Evolutionary conservation across 2,329 filamentous ascomycete species (phyloP).

Genomic region (Coniochaeta prunicola): DNA sequence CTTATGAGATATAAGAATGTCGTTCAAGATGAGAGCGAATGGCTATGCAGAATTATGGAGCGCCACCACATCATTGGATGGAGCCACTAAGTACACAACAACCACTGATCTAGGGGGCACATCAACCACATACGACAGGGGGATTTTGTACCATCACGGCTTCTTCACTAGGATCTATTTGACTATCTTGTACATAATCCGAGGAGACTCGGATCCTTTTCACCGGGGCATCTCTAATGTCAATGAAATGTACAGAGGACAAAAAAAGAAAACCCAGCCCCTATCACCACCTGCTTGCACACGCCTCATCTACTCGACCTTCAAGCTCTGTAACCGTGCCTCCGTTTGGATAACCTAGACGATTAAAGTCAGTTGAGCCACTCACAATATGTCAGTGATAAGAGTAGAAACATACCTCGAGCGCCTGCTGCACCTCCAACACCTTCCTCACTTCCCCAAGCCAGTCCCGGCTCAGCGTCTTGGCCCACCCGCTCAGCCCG

Average conservation of each 20-base stretch:
- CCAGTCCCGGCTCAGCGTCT: constrained; percentile 92
- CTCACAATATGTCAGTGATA: too few species aligned
- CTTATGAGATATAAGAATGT: not conserved
- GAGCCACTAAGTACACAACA: not conserved
- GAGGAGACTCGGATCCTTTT: not conserved
- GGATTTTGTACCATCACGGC: not conserved
- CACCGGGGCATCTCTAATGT: not conserved
- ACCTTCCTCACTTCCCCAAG: constrained; percentile 83
- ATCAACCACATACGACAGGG: too few species aligned
- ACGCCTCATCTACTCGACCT: constrained; percentile 56
- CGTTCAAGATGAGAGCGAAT: not conserved
- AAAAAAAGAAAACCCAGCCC: constrained; percentile 4
- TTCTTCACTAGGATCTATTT: not conserved
- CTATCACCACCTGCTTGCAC: not conserved
- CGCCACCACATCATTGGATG: not conserved
- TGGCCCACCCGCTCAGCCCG: constrained; percentile 84
- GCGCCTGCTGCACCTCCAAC: constrained; percentile 88
- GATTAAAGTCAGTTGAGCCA: constrained; percentile 15
- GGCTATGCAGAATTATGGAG: not conserved
- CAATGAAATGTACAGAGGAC: constrained; percentile 11
- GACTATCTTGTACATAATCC: not conserved
- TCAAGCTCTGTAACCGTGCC: constrained; percentile 79
- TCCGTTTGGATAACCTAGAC: constrained; percentile 81
- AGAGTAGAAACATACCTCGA: constrained; percentile 66
- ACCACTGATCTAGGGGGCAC: not conserved